Base-by-base conservation (phyloP, 129 eudicot genomes). In the Solidago caesia region DNA sequence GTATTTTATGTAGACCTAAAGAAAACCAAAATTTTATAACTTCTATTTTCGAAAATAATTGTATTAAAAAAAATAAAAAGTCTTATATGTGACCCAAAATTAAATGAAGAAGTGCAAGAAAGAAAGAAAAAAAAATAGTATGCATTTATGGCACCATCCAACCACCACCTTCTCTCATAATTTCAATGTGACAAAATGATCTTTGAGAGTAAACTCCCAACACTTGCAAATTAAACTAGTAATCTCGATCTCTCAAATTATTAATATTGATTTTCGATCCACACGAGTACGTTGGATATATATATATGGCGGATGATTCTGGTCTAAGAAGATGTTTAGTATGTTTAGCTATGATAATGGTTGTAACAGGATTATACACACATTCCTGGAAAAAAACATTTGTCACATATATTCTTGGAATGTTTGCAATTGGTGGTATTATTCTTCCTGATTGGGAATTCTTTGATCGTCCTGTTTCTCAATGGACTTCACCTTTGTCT, bases 371-470 rank as follows among this genome's bases (percentile, higher is more conserved):
- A 75, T 5, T 85, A 0, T 84, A 70, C 72, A 87, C 94, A 5
- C 79, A 77, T 3, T 91, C 97, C 0, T 26, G 79, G 44, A 84
- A 86, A 89, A 91, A 91, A 65, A 86, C 79, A 79, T 63, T 67
- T 70, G 91, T 58, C 4, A 91, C 94, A 1, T 91, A 91, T 45
- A 7, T 91, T 27, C 72, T 78, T 27, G 97, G 97, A 9, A 79
- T 91, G 85, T 65, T 83, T 29, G 89, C 77, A 0, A 60, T 91
- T 7, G 77, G 72, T 13, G 97, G 97, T 0, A 70, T 91, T 14
- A 42, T 91, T 26, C 84, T 91, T 80, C 97, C 97, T 0, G 97
- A 91, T 68, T 91, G 94, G 97, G 89, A 85, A 4, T 91, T 82
- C 85, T 91, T 91, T 33, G 91, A 91, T 71, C 87, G 97, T 1